These are phyloP conservation scores for Malus sieversii DNA, from an alignment of 306 rosid species.

Conservation along the genomic window DNA sequence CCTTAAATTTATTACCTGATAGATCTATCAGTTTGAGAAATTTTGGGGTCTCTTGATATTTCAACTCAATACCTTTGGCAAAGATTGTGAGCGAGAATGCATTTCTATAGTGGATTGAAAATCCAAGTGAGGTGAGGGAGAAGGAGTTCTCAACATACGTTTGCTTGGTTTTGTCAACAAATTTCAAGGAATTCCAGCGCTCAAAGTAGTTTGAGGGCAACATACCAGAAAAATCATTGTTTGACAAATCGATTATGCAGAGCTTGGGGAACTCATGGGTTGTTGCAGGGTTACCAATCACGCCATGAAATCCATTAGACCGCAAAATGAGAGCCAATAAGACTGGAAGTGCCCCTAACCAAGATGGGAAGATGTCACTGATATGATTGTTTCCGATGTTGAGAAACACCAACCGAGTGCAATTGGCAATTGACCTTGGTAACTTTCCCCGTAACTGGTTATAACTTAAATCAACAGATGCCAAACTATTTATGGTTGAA, in stretches of 20 bases:
- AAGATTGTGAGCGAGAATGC: background rate
- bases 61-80: too few relatives aligned
- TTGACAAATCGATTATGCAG: constrained; percentile 11
- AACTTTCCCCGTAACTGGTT: constrained; percentile 11
- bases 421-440: constrained; percentile 15
- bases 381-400: constrained; percentile 10
- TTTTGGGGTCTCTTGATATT: too few relatives aligned
- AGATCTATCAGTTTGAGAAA: background rate
- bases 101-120: background rate
- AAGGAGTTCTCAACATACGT: background rate
- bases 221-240: constrained; percentile 5
- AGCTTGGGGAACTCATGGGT: background rate
- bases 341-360: constrained; percentile 26
- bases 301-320: constrained; percentile 16
- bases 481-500: background rate
- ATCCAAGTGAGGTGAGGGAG: background rate
- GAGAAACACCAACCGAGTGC: constrained; percentile 1
- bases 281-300: background rate
- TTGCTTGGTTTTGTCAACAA: background rate
- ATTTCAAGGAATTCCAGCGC: constrained; percentile 11
- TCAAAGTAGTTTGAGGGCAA: constrained; percentile 6
- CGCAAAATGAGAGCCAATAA: constrained; percentile 9
- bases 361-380: constrained; percentile 31
- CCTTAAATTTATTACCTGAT: constrained; percentile 1
- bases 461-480: constrained; percentile 15